Evolutionary conservation across 2,329 filamentous ascomycete genomes (phyloP).

Genomic region (Colletotrichum tanaceti): DNA sequence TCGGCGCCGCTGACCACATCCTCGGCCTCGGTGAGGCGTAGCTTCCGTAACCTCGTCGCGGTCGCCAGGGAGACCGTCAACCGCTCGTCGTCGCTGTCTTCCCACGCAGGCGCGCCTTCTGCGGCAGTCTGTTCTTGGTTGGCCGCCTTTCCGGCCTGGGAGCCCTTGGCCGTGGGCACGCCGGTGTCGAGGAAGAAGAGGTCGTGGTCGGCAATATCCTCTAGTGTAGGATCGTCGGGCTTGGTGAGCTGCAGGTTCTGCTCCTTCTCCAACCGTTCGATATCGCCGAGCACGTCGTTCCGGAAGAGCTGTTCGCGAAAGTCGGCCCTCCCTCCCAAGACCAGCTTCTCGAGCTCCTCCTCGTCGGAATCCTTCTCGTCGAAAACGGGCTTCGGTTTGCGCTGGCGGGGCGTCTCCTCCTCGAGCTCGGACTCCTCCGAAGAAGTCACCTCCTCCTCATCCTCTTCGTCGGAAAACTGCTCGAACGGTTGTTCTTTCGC

Average conservation of each 20-base stretch:
- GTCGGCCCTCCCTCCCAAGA: slow-evolving; percentile 87
- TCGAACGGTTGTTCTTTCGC: slow-evolving; percentile 41
- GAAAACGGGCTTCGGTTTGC: slow-evolving; percentile 44
- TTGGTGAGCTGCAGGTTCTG: slow-evolving; percentile 47
- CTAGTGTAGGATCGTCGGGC: slow-evolving; percentile 63
- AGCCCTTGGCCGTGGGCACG: slow-evolving; percentile 53
- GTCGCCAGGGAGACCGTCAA: slow-evolving; percentile 84
- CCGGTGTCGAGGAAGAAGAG: slow-evolving; percentile 87
- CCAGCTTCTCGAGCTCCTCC: slow-evolving; percentile 85
- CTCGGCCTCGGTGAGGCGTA: slow-evolving; percentile 83
- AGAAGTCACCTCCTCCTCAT: slow-evolving; percentile 34
- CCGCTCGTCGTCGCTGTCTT: slow-evolving; percentile 95
- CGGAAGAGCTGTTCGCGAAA: slow-evolving; percentile 80
- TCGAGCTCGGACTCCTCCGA: slow-evolving; percentile 44
- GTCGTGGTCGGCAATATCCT: slow-evolving; percentile 78
- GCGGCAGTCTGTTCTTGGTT: slow-evolving; percentile 40
- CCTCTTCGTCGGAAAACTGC: slow-evolving; percentile 40
- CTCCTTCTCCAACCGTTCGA: slow-evolving; percentile 48
- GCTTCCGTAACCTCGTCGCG: slow-evolving; percentile 81
- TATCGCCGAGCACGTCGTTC: slow-evolving; percentile 55
- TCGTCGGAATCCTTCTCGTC: slow-evolving; percentile 83
- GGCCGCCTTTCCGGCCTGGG: slow-evolving; percentile 47
- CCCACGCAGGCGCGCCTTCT: slow-evolving; percentile 75
- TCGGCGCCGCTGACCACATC: slow-evolving; percentile 88
- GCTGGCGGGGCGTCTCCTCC: slow-evolving; percentile 43